These are phyloP conservation scores for Trametes pubescens DNA, from an alignment of 1,284 basidiomycete genomes.

Conservation along the genomic window DNA sequence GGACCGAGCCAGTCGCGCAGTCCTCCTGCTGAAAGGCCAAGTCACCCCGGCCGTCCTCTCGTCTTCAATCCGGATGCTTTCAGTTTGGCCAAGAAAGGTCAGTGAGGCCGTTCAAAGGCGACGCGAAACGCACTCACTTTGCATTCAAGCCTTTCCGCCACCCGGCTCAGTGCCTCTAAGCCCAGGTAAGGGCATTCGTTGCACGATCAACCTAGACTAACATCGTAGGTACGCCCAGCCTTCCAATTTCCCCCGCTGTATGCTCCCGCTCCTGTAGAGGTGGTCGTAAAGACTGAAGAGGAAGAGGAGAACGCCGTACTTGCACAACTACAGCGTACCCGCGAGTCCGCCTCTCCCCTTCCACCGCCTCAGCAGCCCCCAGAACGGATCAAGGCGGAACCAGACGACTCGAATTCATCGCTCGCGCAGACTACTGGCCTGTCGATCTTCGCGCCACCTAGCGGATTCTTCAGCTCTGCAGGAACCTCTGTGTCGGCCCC, in stretches of 20 bases:
- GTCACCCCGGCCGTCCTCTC: background rate
- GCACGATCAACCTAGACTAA: background rate
- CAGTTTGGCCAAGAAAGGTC: background rate
- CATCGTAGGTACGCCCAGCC: background rate
- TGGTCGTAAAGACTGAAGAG: background rate
- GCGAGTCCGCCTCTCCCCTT: background rate
- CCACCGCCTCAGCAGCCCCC: background rate
- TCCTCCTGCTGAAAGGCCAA: background rate
- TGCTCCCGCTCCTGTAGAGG: background rate
- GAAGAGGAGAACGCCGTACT: conserved; percentile 7
- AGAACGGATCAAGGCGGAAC: background rate
- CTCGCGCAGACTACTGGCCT: no score
- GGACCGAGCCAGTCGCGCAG: no score
- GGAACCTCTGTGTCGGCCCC: background rate
- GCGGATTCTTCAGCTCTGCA: background rate
- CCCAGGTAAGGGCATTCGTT: background rate
- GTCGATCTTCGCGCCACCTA: background rate
- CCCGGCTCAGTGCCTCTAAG: background rate
- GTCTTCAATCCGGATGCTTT: background rate
- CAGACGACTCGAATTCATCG: background rate
- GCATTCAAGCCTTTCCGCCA: background rate
- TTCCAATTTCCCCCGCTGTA: background rate
- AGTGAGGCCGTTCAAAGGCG: background rate
- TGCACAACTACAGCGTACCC: background rate
- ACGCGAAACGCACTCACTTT: background rate